phyloP scores from a whole-genome alignment of 495 filamentous ascomycete species.

The Daldinia caldariorum region DNA sequence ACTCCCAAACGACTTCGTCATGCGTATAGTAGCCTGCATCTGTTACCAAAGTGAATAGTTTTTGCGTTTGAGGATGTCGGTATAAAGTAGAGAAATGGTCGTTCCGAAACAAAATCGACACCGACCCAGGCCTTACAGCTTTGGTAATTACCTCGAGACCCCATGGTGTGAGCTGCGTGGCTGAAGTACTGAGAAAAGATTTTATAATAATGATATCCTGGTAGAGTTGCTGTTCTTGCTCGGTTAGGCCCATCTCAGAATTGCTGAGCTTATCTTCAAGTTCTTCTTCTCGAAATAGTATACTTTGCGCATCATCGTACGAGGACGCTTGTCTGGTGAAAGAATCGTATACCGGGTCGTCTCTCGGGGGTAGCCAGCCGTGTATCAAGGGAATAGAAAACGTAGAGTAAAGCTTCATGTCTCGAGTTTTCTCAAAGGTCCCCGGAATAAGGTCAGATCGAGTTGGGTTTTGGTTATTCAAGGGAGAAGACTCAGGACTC shows the following conservation, averaged over 20 bases:
- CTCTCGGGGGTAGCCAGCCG: slow-evolving; percentile 82
- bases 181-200: slow-evolving; percentile 76
- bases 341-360: slow-evolving; percentile 70
- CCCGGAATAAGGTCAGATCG: slow-evolving; percentile 66
- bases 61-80: slow-evolving; percentile 74
- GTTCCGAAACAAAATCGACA: slow-evolving; percentile 93
- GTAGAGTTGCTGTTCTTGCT: slow-evolving; percentile 76
- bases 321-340: slow-evolving; percentile 76
- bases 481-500: slow-evolving; percentile 51
- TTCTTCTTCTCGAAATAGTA: slow-evolving; percentile 88
- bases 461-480: slow-evolving; percentile 55
- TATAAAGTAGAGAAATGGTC: slow-evolving; percentile 96
- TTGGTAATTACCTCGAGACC: slow-evolving; percentile 77
- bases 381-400: slow-evolving; percentile 92
- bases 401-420: slow-evolving; percentile 86
- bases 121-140: slow-evolving; percentile 72
- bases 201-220: slow-evolving; percentile 85
- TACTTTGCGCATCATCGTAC: slow-evolving; percentile 89
- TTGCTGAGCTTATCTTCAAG: slow-evolving; percentile 79
- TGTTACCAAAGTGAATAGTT: slow-evolving; percentile 84
- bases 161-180: slow-evolving; percentile 85
- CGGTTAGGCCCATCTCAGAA: slow-evolving; percentile 55
- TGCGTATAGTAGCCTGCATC: slow-evolving; percentile 89
- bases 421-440: slow-evolving; percentile 80
- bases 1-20: slow-evolving; percentile 96